phyloP scores from a whole-genome alignment of 179 eudicot species.

The Dionaea muscipula region DNA sequence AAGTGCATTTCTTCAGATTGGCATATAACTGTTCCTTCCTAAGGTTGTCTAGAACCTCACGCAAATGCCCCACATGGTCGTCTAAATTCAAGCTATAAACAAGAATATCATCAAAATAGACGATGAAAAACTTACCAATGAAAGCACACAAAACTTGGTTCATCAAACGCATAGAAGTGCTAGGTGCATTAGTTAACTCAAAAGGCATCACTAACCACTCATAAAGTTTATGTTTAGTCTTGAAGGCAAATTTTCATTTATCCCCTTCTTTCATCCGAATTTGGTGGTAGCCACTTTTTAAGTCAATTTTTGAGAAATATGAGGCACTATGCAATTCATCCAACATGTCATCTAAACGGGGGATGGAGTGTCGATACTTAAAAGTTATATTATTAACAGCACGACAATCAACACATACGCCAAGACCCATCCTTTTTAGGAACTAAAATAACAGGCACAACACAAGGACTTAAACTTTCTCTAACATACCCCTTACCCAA shows the following conservation, averaged over 20 bases:
- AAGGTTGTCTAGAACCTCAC: neutral
- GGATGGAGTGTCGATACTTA: neutral
- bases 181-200: constrained; percentile 2
- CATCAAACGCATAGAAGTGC: neutral
- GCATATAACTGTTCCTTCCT: constrained; percentile 3
- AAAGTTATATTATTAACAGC: constrained; percentile 2
- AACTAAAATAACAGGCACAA: neutral
- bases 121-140: neutral
- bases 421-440: neutral
- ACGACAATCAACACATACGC: neutral
- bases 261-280: neutral
- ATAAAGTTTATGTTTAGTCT: neutral
- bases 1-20: neutral
- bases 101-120: constrained; percentile 5
- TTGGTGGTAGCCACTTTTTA: constrained; percentile 2
- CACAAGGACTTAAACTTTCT: neutral
- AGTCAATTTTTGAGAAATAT: neutral
- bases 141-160: neutral
- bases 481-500: neutral
- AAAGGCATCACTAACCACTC: constrained; percentile 3
- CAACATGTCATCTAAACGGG: neutral
- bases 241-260: constrained; percentile 4
- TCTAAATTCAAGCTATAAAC: neutral
- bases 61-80: neutral
- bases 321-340: neutral